Percentiles rank a stretch among this genome's conserved stretches.
Evolutionary conservation across 1,284 basidiomycete genomes (phyloP).

Genomic region (Acaromyces ingoldii): DNA sequence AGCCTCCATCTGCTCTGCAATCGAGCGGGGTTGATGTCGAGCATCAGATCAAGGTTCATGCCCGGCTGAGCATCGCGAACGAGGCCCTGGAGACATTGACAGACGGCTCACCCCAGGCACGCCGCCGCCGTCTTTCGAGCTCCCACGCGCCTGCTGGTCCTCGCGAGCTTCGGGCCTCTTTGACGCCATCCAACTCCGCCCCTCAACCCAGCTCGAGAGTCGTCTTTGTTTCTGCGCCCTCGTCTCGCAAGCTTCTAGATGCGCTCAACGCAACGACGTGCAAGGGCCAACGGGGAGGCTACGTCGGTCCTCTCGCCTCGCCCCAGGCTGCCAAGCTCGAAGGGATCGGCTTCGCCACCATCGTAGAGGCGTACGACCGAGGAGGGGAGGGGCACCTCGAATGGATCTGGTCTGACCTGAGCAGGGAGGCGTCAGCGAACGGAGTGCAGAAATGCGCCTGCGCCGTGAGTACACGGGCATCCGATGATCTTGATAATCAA

Average conservation of each 20-base stretch:
- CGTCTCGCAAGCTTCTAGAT: neutral
- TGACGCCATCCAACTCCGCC: too few relatives aligned
- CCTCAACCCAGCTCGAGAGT: neutral
- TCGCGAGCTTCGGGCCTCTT: too few relatives aligned
- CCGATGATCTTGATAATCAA: neutral
- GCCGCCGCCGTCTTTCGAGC: too few relatives aligned
- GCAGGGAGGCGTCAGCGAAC: neutral
- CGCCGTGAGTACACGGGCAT: neutral
- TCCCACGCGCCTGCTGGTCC: too few relatives aligned
- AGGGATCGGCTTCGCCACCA: neutral
- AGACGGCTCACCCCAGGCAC: too few relatives aligned
- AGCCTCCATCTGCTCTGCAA: too few relatives aligned
- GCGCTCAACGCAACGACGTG: neutral
- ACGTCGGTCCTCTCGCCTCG: neutral
- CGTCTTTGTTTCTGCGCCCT: neutral
- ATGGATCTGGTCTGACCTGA: neutral
- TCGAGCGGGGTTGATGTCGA: too few relatives aligned
- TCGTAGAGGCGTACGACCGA: neutral
- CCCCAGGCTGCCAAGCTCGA: neutral
- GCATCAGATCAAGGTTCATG: too few relatives aligned
- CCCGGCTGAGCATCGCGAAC: too few relatives aligned
- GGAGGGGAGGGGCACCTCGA: neutral
- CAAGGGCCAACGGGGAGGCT: neutral
- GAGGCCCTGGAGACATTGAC: too few relatives aligned
- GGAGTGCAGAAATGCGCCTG: constrained; percentile 4